These are phyloP conservation scores for Termitomyces bulborhizus DNA, from an alignment of 768 basidiomycete species.

Conservation along the genomic window DNA sequence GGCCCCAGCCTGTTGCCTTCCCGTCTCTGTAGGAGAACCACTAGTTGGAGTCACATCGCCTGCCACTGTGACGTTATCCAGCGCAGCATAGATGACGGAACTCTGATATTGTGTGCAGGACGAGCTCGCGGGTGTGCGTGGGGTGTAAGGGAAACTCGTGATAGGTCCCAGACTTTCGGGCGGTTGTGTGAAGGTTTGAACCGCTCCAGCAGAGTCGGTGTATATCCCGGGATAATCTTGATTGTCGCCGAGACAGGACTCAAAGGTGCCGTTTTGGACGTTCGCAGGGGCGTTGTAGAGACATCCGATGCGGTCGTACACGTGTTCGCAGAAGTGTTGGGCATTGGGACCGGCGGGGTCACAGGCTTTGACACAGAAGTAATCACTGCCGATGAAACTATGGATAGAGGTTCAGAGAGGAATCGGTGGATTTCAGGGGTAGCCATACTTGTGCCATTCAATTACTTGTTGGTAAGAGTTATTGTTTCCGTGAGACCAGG, in stretches of 20 bases:
- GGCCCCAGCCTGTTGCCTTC: neutral
- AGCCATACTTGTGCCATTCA: constrained; percentile 50
- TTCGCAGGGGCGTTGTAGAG: constrained; percentile 52
- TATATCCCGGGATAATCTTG: constrained; percentile 28
- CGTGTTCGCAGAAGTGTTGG: constrained; percentile 48
- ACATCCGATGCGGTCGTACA: constrained; percentile 58
- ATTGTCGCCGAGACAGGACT: constrained; percentile 45
- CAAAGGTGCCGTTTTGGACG: constrained; percentile 46
- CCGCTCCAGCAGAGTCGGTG: constrained; percentile 11
- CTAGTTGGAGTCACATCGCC: constrained; percentile 8
- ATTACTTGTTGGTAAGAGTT: constrained; percentile 39
- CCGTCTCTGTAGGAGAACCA: neutral
- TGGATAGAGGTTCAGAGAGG: constrained; percentile 7
- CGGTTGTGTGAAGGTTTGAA: constrained; percentile 34
- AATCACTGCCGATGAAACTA: constrained; percentile 50
- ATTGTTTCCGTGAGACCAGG: constrained; percentile 18
- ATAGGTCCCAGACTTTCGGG: constrained; percentile 36
- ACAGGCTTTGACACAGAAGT: constrained; percentile 58
- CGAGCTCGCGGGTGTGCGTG: constrained; percentile 32
- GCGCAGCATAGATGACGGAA: constrained; percentile 12
- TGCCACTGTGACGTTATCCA: constrained; percentile 11
- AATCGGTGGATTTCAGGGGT: constrained; percentile 7
- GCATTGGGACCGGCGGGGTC: constrained; percentile 40
- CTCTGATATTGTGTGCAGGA: constrained; percentile 23
- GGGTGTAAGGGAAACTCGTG: constrained; percentile 33